Evolutionary conservation across 2,329 filamentous ascomycete genomes (phyloP), one percentile per base, ranked within the genome.

Genomic region (Trichoderma gracile): DNA sequence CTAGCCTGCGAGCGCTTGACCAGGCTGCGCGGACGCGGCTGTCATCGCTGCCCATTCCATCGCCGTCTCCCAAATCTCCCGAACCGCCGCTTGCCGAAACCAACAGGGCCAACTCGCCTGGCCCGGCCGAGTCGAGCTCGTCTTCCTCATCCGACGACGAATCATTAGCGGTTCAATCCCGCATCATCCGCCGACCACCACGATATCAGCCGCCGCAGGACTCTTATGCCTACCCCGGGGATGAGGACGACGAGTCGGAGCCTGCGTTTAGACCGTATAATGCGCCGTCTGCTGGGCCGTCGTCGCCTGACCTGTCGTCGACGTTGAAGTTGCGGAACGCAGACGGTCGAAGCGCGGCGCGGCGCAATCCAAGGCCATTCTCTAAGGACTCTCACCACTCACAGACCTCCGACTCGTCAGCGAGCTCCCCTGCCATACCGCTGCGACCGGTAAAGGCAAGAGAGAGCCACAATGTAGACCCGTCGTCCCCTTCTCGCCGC

Each of bases 341-440:
- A 19, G 79, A 83, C 54, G 73, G 74, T 9, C 76, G 75, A 23
- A 73, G 76, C 17, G 72, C 67, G 7, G 2, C 40, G 9, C 73
- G 69, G 59, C 77, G 77, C 46, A 71, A 73, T 21, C 69, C 70
- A 3, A 71, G 67, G 60, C 65, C 57, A 17, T 57, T 72, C 0
- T 75, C 73, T 53, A 78, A 76, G 47, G 75, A 77, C 3, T 72
- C 73, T 3, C 77, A 81, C 52, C 77, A 79, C 45, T 85, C 83
- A 0, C 82, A 85, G 64, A 86, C 84, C 1, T 87, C 85, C 0
- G 86, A 90, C 69, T 90, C 89, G 0, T 88, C 88, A 2, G 78
- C 81, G 0, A 82, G 83, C 66, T 87, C 85, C 21, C 78, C 77
- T 2, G 77, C 81, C 2, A 74, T 79, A 21, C 68, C 78, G 59